Evolutionary conservation across 345 rosid species (phyloP), one percentile per base, ranked within the genome.

Genomic region (Mangifera indica): DNA sequence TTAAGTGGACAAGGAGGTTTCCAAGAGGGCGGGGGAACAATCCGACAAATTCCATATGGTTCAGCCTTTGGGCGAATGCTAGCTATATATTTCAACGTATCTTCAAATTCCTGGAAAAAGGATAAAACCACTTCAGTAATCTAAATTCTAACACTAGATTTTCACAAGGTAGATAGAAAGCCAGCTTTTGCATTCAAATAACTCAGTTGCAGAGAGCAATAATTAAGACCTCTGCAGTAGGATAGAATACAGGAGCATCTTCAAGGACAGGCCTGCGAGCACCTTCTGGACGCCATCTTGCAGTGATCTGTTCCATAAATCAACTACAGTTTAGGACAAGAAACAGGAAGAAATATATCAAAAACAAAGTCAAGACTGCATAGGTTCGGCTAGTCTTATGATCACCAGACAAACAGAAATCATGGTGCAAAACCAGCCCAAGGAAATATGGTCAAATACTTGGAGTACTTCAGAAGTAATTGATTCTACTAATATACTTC

Each of bases 1-100:
- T 84, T 86, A 48, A 96, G 85, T 45, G 89, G 93, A 81, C 96
- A 96, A 0, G 97, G 96, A 71, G 99, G 98, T 72, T 84, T 93
- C 99, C 99, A 96, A 68, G 97, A 88, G 65, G 89, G 67, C 66
- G 99, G 98, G 76, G 99, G 99, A 76, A 96, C 96, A 74, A 96
- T 91, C 70, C 98, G 98, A 78, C 99, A 93, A 67, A 96, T 89
- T 75, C 99, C 99, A 86, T 86, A 91, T 57, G 80, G 86, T 83
- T 96, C 99, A 57, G 99, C 99, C 83, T 76, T 72, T 4, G 84
- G 87, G 71, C 96, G 87, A 74, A 93, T 93, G 70, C 87, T 86
- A 76, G 93, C 87, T 72, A 96, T 93, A 67, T 93, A 96, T 74
- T 55, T 91, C 76, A 93, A 77, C 53, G 99, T 83, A 85, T 96